Evolutionary conservation across 768 basidiomycete species (phyloP).

Genomic region (Leccinum subtestaceum): DNA sequence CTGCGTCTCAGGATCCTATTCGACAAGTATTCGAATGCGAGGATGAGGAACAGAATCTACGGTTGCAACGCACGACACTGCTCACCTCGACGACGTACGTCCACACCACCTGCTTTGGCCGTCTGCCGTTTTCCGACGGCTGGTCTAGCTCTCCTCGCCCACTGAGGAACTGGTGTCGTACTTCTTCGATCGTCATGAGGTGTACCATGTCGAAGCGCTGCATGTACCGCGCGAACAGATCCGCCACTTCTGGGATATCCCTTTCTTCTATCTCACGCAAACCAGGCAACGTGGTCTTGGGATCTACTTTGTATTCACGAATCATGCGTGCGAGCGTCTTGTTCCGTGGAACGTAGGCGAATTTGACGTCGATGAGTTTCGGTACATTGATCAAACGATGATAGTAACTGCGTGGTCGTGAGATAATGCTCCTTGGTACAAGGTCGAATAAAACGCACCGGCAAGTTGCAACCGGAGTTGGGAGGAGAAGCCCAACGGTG

Average conservation of each 20-base stretch:
- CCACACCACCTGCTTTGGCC: slow-evolving; percentile 89
- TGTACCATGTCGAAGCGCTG: slow-evolving; percentile 82
- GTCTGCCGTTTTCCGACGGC: slow-evolving; percentile 35
- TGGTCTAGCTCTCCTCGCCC: slow-evolving; percentile 62
- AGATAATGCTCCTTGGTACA: slow-evolving; percentile 1
- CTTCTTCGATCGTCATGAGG: slow-evolving; percentile 70
- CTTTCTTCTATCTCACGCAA: slow-evolving; percentile 85
- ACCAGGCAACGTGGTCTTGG: slow-evolving; percentile 51
- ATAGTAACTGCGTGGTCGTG: slow-evolving; percentile 59
- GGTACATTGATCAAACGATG: slow-evolving; percentile 90
- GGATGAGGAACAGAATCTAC: not conserved
- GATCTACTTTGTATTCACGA: slow-evolving; percentile 65
- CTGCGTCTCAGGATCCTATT: slow-evolving; percentile 75
- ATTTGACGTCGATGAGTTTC: slow-evolving; percentile 88
- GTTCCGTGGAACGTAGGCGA: slow-evolving; percentile 81
- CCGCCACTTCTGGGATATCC: slow-evolving; percentile 69
- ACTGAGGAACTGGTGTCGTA: slow-evolving; percentile 84
- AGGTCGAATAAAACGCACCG: slow-evolving; percentile 43
- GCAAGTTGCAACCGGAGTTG: slow-evolving; percentile 88
- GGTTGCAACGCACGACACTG: slow-evolving; percentile 27
- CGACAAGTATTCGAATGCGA: not conserved
- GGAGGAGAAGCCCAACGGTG: slow-evolving; percentile 89
- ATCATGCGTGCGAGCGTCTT: slow-evolving; percentile 93
- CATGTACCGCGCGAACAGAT: slow-evolving; percentile 77
- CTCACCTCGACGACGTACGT: slow-evolving; percentile 88